Percentiles rank a stretch among this genome's conserved stretches.
phyloP scores from a whole-genome alignment of 2,329 filamentous ascomycete genomes.

The Scytalidium lignicola region DNA sequence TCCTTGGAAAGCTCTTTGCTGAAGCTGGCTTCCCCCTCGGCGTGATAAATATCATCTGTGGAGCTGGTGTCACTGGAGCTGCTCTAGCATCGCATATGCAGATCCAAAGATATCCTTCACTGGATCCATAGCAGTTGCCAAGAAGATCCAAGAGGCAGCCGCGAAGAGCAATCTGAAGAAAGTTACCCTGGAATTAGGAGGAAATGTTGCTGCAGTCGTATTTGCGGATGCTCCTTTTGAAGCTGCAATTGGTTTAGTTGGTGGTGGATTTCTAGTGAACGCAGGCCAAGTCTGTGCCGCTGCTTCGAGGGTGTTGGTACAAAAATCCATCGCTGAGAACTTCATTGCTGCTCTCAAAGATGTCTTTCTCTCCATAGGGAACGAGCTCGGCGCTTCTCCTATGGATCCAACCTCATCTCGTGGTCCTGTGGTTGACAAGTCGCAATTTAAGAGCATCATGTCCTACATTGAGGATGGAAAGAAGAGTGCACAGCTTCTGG shows the following conservation, averaged over 20 bases:
- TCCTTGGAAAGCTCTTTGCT: slow-evolving; percentile 31
- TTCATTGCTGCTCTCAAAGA: slow-evolving; percentile 42
- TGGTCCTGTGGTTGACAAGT: slow-evolving; percentile 4
- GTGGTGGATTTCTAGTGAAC: slow-evolving; percentile 53
- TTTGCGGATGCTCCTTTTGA: slow-evolving; percentile 38
- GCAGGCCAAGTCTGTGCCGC: slow-evolving; percentile 72
- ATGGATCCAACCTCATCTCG: background rate
- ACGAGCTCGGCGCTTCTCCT: background rate
- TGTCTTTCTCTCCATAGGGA: background rate
- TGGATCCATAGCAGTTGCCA: slow-evolving; percentile 31
- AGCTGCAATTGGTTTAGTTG: slow-evolving; percentile 38
- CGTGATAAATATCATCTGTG: slow-evolving; percentile 34
- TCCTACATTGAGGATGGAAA: slow-evolving; percentile 16
- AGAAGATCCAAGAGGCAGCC: slow-evolving; percentile 33
- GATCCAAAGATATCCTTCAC: slow-evolving; percentile 35
- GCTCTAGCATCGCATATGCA: slow-evolving; percentile 32
- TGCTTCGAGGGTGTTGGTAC: slow-evolving; percentile 65
- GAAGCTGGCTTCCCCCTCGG: slow-evolving; percentile 29
- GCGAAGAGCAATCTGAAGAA: slow-evolving; percentile 34
- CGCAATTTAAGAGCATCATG: slow-evolving; percentile 16
- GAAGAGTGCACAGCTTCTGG: slow-evolving; percentile 6
- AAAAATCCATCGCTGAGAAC: slow-evolving; percentile 47
- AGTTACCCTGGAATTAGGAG: slow-evolving; percentile 37
- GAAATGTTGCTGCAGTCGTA: slow-evolving; percentile 36
- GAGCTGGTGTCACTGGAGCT: slow-evolving; percentile 33